Conservation (phyloP, 2,329 filamentous ascomycete genomes). For the Pestalotiopsis sp. region DNA sequence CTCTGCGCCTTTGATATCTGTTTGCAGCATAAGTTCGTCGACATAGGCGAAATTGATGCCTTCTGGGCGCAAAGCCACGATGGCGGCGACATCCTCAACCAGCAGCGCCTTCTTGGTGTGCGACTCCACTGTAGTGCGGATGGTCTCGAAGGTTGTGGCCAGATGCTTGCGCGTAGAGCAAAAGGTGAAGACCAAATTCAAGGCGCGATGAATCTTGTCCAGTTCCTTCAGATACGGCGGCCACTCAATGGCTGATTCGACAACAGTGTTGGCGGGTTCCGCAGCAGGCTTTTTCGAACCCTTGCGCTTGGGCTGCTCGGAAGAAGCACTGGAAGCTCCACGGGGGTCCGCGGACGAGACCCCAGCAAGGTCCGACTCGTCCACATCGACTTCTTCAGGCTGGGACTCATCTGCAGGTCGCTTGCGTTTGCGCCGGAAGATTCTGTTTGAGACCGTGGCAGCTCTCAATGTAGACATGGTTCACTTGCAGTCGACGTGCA, state of each 20-base stretch:
- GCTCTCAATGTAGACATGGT: slow-evolving; percentile 48
- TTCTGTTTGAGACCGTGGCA: slow-evolving; percentile 45
- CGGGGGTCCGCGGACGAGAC: not conserved
- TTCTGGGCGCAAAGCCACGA: slow-evolving; percentile 76
- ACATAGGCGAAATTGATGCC: slow-evolving; percentile 85
- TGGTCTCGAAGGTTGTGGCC: slow-evolving; percentile 87
- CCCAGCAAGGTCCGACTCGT: not conserved
- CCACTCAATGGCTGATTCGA: slow-evolving; percentile 59
- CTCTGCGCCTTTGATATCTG: slow-evolving; percentile 72
- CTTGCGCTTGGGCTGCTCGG: not conserved
- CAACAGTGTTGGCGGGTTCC: slow-evolving; percentile 12
- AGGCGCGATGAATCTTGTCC: slow-evolving; percentile 75
- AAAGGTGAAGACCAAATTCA: slow-evolving; percentile 94
- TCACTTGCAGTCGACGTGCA: slow-evolving; percentile 29
- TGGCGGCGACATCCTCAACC: slow-evolving; percentile 79
- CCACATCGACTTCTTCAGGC: slow-evolving; percentile 10
- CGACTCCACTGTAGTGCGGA: slow-evolving; percentile 80
- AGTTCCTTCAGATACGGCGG: slow-evolving; percentile 73
- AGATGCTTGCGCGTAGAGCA: slow-evolving; percentile 91
- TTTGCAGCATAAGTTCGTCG: slow-evolving; percentile 79
- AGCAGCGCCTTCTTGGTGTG: slow-evolving; percentile 73
- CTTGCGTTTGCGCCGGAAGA: slow-evolving; percentile 39
- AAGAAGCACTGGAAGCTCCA: slow-evolving; percentile 8
- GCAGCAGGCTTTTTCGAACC: slow-evolving; percentile 19
- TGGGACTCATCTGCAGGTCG: slow-evolving; percentile 28